A percentile compares a stretch with the other conserved stretches of the same genome.
Conservation (phyloP, 805 yeast species). For the Wickerhamomyces rabaulensis region DNA sequence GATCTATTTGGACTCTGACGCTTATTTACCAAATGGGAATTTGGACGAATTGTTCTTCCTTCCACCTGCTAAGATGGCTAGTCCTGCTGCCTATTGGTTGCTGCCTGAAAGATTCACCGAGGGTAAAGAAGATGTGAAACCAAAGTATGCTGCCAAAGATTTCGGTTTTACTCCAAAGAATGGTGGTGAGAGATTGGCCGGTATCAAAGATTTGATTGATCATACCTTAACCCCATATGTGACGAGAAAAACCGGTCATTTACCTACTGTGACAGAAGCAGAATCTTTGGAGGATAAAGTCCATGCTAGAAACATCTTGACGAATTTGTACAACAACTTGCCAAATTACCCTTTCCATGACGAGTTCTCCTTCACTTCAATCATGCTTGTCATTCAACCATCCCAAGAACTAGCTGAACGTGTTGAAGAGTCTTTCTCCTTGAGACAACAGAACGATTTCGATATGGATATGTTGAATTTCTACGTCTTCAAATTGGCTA, state of each 20-base stretch:
- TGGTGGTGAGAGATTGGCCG: background rate
- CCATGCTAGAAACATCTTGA: slow-evolving; percentile 11
- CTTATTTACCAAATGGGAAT: slow-evolving; percentile 33
- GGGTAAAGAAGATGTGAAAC: slow-evolving; percentile 1
- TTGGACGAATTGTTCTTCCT: slow-evolving; percentile 49
- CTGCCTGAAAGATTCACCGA: slow-evolving; percentile 23
- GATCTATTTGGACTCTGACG: slow-evolving; percentile 56
- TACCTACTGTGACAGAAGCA: background rate
- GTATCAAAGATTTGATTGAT: slow-evolving; percentile 1
- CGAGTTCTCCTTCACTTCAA: slow-evolving; percentile 31
- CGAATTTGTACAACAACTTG: slow-evolving; percentile 31
- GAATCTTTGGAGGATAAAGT: background rate
- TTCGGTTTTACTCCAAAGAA: slow-evolving; percentile 1
- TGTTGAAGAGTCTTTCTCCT: slow-evolving; percentile 18
- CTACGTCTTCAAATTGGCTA: slow-evolving; percentile 26
- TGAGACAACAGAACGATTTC: slow-evolving; percentile 32
- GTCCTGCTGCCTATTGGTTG: slow-evolving; percentile 40
- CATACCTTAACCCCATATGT: slow-evolving; percentile 3
- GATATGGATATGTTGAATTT: slow-evolving; percentile 53
- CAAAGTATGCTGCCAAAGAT: background rate
- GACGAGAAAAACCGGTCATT: background rate
- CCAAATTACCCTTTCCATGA: slow-evolving; percentile 29
- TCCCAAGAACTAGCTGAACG: slow-evolving; percentile 20
- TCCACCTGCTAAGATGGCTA: slow-evolving; percentile 41
- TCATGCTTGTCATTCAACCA: slow-evolving; percentile 57